Evolutionary conservation across 768 basidiomycete genomes (phyloP), one percentile per base, ranked within the genome.

Genomic region (Lactarius pseudohatsudake): DNA sequence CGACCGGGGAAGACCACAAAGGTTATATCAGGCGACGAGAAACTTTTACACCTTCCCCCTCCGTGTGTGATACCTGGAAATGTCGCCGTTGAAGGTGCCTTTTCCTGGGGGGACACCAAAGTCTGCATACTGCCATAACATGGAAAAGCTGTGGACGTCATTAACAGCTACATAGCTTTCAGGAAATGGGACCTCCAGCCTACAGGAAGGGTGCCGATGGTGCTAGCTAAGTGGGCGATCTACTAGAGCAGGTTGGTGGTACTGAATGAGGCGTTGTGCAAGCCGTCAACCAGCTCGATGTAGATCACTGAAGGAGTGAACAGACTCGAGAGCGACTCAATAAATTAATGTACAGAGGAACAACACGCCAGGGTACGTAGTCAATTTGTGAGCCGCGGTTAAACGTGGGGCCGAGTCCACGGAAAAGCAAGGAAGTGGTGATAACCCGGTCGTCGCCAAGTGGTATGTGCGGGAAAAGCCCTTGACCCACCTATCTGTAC

Each of bases 111-210:
- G 84, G 26, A 82, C 45, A 5, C 86, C 83, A 36, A 81, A 81
- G 65, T 85, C 79, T 4, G 82, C 82, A 61, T 84, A 86, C 72
- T 87, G 85, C 85, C 86, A 87, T 75, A 87, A 86, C 0, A 86
- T 84, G 10, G 26, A 26, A 26, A 26, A 26, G 36, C 30, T 30
- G 30, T 30, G 3, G 30, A 30, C 30, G 3, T 30, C 30, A 30
- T 34, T 28, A 30, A 20, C 7, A 26, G 20, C 20, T 20, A 4
- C 16, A n/a, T 16, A 18, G 36, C 11, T 34, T 34, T 34, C 34
- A 16, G 18, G 32, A 9, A 8, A 20, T 32, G 2, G 54, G 4
- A 82, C 77, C 70, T 59, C 83, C 84, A 88, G 28, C 88, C 85
- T 38, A 84, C 84, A 41, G 86, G 86, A 57, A 89, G 79, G 4